Conservation (phyloP, 1,139 yeast species). For the Pichia norvegensis region DNA sequence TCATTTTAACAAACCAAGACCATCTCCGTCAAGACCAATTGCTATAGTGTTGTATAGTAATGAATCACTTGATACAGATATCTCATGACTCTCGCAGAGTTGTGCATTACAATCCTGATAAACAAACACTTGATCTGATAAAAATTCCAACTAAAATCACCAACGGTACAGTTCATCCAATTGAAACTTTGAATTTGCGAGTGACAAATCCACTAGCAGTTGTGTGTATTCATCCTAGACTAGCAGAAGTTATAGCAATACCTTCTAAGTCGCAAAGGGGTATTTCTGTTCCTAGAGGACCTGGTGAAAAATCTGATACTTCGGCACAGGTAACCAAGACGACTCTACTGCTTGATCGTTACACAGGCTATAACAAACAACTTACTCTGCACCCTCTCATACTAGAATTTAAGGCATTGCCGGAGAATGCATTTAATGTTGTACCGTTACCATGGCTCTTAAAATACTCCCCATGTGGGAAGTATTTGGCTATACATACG, state of each 20-base stretch:
- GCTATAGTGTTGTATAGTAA: background rate
- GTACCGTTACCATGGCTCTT: slow-evolving; percentile 6
- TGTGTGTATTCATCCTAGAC: background rate
- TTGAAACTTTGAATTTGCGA: background rate
- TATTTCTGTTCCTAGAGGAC: background rate
- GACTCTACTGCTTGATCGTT: slow-evolving; percentile 1
- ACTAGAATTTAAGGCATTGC: slow-evolving; percentile 1
- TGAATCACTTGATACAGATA: background rate
- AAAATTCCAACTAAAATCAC: background rate
- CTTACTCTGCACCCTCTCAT: slow-evolving; percentile 4
- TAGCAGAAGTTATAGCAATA: background rate
- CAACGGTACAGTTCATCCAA: background rate
- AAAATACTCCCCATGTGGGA: slow-evolving; percentile 11
- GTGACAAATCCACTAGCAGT: background rate
- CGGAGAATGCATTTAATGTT: background rate
- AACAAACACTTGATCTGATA: background rate
- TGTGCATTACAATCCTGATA: background rate
- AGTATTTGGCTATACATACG: slow-evolving; percentile 7
- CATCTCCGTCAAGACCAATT: too few species aligned
- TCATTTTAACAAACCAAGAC: too few species aligned
- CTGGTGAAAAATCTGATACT: background rate
- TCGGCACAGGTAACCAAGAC: background rate
- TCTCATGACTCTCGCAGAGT: background rate
- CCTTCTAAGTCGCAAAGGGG: background rate
- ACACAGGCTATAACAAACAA: background rate